Conservation (phyloP, 2,329 filamentous ascomycete species). For the Aspergillus hiratsukae region DNA sequence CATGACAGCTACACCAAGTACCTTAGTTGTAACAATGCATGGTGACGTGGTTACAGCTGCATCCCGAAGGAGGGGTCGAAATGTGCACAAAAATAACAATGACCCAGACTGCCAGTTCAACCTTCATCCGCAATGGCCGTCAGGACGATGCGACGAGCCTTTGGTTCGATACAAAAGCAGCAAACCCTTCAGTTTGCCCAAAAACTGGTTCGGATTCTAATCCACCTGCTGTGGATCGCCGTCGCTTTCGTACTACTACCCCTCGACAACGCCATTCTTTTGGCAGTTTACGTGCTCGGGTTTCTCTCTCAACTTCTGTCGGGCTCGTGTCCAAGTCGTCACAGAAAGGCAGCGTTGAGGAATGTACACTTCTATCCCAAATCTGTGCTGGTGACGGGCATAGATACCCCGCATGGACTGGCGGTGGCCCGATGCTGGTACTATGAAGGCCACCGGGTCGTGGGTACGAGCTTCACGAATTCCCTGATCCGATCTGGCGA, state of each 20-base stretch:
- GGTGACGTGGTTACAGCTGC: constrained; percentile 20
- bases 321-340: constrained; percentile 11
- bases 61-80: constrained; percentile 1
- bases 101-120: background rate
- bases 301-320: constrained; percentile 24
- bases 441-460: constrained; percentile 61
- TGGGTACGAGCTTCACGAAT: constrained; percentile 63
- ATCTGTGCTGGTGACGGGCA: constrained; percentile 66
- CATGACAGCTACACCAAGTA: background rate
- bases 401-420: constrained; percentile 69
- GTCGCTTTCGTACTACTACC: constrained; percentile 41
- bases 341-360: constrained; percentile 21
- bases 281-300: constrained; percentile 31
- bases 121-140: constrained; percentile 15
- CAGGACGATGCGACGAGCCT: constrained; percentile 14
- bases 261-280: constrained; percentile 44
- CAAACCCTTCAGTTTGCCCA: constrained; percentile 6
- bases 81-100: background rate
- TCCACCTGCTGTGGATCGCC: constrained; percentile 23
- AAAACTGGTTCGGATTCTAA: constrained; percentile 12
- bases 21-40: constrained; percentile 3
- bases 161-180: constrained; percentile 8
- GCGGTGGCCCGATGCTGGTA: constrained; percentile 62
- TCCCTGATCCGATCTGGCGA: constrained; percentile 48
- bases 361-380: constrained; percentile 41